phyloP scores from a whole-genome alignment of 164 flowering plant species.

The Berberis thunbergii region DNA sequence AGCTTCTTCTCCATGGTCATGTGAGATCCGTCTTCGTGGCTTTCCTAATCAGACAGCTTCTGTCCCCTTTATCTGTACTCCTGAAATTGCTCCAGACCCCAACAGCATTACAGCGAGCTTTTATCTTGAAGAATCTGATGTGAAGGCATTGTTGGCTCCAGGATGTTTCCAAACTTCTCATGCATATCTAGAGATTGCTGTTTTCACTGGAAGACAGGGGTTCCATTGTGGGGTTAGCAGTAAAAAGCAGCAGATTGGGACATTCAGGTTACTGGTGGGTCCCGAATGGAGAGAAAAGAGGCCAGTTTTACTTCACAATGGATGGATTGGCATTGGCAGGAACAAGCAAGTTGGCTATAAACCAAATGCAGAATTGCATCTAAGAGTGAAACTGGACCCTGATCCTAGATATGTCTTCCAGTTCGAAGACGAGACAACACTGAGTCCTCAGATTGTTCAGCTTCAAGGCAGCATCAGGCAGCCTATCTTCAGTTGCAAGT shows the following conservation, averaged over 20 bases:
- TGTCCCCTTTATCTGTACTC: constrained; percentile 54
- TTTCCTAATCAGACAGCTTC: constrained; percentile 68
- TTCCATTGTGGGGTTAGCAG: constrained; percentile 60
- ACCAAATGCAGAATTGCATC: constrained; percentile 65
- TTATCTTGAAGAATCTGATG: constrained; percentile 72
- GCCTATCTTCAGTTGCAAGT: constrained; percentile 91
- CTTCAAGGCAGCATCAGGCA: constrained; percentile 70
- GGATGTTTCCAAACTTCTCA: constrained; percentile 59
- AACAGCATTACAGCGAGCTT: constrained; percentile 62
- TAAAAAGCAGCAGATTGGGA: constrained; percentile 72
- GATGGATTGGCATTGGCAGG: constrained; percentile 78
- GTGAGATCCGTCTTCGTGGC: constrained; percentile 79
- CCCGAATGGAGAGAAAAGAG: constrained; percentile 83
- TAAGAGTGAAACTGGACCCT: constrained; percentile 79
- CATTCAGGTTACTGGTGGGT: constrained; percentile 60
- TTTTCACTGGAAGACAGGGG: constrained; percentile 56
- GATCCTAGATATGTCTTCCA: constrained; percentile 96
- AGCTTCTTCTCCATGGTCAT: constrained; percentile 43
- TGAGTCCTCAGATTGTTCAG: constrained; percentile 83
- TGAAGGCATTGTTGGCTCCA: constrained; percentile 52
- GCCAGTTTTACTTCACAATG: constrained; percentile 61
- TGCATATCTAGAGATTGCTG: constrained; percentile 56
- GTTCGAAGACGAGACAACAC: constrained; percentile 66
- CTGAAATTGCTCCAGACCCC: constrained; percentile 48
- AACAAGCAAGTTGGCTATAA: constrained; percentile 46